Conservation (phyloP, 495 filamentous ascomycete species). For the Aspergillus coremiiformis region DNA sequence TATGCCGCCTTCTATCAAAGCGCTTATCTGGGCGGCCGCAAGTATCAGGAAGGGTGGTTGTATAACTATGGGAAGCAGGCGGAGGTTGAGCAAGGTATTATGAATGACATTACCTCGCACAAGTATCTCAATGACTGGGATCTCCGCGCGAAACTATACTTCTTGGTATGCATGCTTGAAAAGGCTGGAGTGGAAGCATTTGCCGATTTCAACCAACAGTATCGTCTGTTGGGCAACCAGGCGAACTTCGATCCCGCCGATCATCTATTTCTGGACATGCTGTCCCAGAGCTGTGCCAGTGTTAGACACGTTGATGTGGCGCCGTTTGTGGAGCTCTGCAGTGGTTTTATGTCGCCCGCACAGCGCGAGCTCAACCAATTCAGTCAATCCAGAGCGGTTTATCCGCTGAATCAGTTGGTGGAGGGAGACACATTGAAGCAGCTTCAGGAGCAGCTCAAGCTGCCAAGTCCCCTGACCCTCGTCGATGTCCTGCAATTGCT, state of each 20-base stretch:
- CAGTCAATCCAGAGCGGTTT: neutral
- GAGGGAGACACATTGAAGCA: neutral
- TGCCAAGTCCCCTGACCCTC: neutral
- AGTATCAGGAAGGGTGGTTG: neutral
- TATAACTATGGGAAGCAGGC: neutral
- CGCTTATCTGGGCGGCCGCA: neutral
- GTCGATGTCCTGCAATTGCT: neutral
- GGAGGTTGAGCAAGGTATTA: neutral
- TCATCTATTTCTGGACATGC: neutral
- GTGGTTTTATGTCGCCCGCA: neutral
- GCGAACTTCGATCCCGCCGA: neutral
- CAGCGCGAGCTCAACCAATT: neutral
- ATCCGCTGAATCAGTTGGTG: neutral
- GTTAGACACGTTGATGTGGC: neutral
- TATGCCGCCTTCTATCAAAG: slow-evolving; percentile 2
- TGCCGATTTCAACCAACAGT: neutral
- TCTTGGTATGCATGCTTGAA: neutral
- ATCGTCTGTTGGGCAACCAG: neutral
- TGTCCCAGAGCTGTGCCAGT: neutral
- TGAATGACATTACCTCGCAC: neutral
- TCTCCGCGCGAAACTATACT: neutral
- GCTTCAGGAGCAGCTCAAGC: neutral
- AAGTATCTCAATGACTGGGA: neutral
- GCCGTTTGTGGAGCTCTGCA: neutral
- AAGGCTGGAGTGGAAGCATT: neutral